Evolutionary conservation across 768 basidiomycete genomes (phyloP), one percentile per base, ranked within the genome.

Genomic region (Phylloporus sp.): DNA sequence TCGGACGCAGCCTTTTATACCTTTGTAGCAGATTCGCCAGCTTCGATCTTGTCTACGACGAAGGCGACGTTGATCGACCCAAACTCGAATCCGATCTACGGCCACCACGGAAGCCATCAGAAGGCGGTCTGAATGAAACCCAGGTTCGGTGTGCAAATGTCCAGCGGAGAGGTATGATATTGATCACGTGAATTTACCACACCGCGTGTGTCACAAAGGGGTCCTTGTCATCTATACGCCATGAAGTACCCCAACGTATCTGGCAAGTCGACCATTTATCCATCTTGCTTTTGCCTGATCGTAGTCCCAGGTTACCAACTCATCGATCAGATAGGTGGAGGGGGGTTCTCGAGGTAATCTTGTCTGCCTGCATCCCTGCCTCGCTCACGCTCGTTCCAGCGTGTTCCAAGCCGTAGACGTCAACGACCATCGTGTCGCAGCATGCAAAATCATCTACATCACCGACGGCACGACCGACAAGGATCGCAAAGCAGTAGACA

Each of bases 351-450:
- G 37, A 84, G 74, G 91, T 90, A 52, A 63, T 9, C 15, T 14
- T 13, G 11, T n/a, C 28, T 38, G 6, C 5, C 14, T 24, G n/a
- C n/a, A n/a, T 18, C 14, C 15, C 21, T 34, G 27, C 13, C 31
- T 43, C 42, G 34, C 15, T 28, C 40, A 14, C 17, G 17, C 9
- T 7, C 26, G 9, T 22, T 43, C 0, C 48, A 95, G 92, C 39
- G 93, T 96, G 9, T 95, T 81, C 60, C 82, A 80, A 35, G 92
- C 92, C 0, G 81, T 89, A 23, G 77, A 95, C 67, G 57, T 84
- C 44, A 65, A 73, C 13, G 72, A 77, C 7, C 77, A 84, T 38
- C 73, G 73, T 4, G 80, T 90, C 3, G 90, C 90, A 9, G 93
- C 93, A 23, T 94, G 92, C 73, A 97, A 96, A 66, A 69, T 94